A percentile compares a stretch with the other conserved stretches of the same genome.
These are phyloP conservation scores for Hanseniaspora singularis DNA, from an alignment of 805 yeast species.

Conservation along the genomic window DNA sequence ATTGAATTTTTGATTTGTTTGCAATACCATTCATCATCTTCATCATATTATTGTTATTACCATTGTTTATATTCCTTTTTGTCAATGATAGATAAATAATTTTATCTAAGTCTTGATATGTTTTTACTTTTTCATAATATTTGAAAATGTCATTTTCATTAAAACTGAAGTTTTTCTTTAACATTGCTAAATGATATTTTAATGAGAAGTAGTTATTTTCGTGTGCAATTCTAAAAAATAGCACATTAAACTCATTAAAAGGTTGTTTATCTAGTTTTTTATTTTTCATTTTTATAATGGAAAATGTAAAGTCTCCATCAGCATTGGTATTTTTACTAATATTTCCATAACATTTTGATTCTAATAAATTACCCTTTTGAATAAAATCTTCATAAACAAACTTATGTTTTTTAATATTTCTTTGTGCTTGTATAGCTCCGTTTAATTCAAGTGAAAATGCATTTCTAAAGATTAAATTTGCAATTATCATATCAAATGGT, in stretches of 20 bases:
- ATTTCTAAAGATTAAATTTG: background rate
- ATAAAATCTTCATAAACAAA: slow-evolving; percentile 1
- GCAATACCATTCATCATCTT: background rate
- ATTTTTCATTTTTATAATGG: background rate
- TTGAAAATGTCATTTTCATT: too few relatives aligned
- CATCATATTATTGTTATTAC: background rate
- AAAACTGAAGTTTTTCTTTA: too few relatives aligned
- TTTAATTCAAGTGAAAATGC: slow-evolving; percentile 4
- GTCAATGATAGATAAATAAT: background rate
- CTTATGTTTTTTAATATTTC: background rate
- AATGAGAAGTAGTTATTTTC: background rate
- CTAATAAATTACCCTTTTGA: background rate
- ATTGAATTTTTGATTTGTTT: too few relatives aligned
- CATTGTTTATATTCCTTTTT: background rate
- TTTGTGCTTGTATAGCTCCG: background rate
- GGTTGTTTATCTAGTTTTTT: background rate
- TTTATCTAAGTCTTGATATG: background rate
- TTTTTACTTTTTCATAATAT: background rate
- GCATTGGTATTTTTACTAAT: background rate
- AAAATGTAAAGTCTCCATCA: background rate
- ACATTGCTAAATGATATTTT: background rate
- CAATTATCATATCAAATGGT: background rate
- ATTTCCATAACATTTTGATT: background rate
- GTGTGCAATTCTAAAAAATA: background rate
- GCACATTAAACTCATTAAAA: background rate